These are phyloP conservation scores for Coemansia sp. DNA, from an alignment of 192 early-diverging fungal species.

Conservation along the genomic window DNA sequence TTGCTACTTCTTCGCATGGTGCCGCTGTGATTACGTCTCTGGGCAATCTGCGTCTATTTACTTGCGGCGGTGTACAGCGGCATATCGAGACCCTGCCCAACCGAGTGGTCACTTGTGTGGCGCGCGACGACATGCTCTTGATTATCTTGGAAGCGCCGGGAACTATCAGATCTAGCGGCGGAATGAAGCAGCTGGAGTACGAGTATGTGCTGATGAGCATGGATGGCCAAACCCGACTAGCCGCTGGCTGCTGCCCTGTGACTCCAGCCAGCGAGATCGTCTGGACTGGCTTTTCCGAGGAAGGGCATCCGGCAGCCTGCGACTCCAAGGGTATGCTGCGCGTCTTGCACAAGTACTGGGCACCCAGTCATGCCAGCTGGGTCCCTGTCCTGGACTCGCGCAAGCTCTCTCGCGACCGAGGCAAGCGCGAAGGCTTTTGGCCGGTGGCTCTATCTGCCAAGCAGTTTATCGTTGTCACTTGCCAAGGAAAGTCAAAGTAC, in stretches of 20 bases:
- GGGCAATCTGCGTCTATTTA: slow-evolving; percentile 81
- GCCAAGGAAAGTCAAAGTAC: slow-evolving; percentile 52
- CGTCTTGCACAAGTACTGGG: slow-evolving; percentile 69
- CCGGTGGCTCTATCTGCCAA: slow-evolving; percentile 78
- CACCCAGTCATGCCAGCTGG: slow-evolving; percentile 67
- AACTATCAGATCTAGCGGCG: slow-evolving; percentile 22
- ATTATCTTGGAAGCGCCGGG: slow-evolving; percentile 38
- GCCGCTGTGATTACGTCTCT: slow-evolving; percentile 74
- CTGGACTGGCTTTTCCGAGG: slow-evolving; percentile 90
- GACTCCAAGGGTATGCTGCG: slow-evolving; percentile 82
- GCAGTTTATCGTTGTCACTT: slow-evolving; percentile 73
- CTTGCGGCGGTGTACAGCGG: slow-evolving; percentile 77
- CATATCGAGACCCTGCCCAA: slow-evolving; percentile 70
- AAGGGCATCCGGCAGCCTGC: slow-evolving; percentile 72
- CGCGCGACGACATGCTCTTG: slow-evolving; percentile 44
- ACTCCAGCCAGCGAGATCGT: slow-evolving; percentile 62
- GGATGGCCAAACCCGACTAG: slow-evolving; percentile 35
- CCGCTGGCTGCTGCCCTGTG: slow-evolving; percentile 64
- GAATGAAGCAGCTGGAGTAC: slow-evolving; percentile 33
- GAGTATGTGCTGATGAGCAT: slow-evolving; percentile 46
- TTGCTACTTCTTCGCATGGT: slow-evolving; percentile 73
- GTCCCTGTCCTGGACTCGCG: slow-evolving; percentile 79
- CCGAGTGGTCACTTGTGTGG: slow-evolving; percentile 44
- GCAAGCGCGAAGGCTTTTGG: slow-evolving; percentile 76
- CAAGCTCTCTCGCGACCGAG: slow-evolving; percentile 29